These are phyloP conservation scores for Teratosphaeria nubilosa DNA, from an alignment of 2,329 filamentous ascomycete genomes.

Conservation along the genomic window DNA sequence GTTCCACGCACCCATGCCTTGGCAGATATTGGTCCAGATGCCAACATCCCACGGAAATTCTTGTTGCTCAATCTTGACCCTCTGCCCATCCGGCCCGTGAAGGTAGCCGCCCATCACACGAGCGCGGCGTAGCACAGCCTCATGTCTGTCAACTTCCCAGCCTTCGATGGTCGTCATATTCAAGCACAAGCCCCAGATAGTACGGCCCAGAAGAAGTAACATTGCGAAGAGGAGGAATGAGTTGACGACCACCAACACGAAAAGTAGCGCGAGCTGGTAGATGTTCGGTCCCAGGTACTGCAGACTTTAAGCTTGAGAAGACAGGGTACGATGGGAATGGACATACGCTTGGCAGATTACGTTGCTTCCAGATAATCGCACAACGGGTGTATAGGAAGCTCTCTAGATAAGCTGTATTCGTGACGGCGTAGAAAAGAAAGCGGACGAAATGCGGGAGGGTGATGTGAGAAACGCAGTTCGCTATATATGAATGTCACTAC, in stretches of 20 bases:
- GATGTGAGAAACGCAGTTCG: constrained; percentile 70
- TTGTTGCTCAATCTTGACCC: constrained; percentile 49
- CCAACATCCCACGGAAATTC: constrained; percentile 79
- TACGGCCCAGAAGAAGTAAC: constrained; percentile 54
- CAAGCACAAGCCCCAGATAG: constrained; percentile 49
- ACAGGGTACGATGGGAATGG: background rate
- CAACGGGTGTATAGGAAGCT: constrained; percentile 52
- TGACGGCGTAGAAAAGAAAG: constrained; percentile 61
- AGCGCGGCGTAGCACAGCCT: constrained; percentile 35
- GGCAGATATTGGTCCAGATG: constrained; percentile 60
- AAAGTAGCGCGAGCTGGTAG: constrained; percentile 49
- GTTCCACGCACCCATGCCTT: constrained; percentile 65
- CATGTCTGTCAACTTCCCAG: constrained; percentile 52
- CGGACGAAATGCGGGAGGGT: constrained; percentile 76
- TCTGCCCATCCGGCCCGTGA: constrained; percentile 45
- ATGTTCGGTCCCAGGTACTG: constrained; percentile 61
- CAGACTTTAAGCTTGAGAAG: background rate
- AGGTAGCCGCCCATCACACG: constrained; percentile 45
- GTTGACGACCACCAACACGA: constrained; percentile 49
- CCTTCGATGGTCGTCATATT: constrained; percentile 75
- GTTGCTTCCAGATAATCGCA: constrained; percentile 50
- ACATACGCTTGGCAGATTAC: constrained; percentile 56
- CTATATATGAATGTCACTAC: constrained; percentile 20
- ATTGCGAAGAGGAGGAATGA: constrained; percentile 53
- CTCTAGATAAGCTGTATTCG: constrained; percentile 51